These are phyloP conservation scores for Penicillium dipodomyicola DNA, from an alignment of 495 filamentous ascomycete genomes.

Conservation along the genomic window DNA sequence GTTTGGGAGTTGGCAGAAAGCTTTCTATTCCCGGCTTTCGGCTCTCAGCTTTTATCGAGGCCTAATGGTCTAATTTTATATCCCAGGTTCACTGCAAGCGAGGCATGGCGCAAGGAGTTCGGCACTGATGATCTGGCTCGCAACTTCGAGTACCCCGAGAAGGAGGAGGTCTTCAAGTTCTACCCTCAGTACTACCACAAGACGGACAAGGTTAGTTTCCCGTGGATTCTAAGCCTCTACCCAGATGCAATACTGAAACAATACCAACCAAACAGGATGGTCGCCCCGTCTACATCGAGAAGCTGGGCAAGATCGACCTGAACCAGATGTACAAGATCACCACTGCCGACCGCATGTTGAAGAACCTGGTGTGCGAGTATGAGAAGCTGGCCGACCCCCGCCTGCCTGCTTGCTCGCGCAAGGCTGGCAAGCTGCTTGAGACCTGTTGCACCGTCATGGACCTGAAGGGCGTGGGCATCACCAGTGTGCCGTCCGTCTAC, in stretches of 20 bases:
- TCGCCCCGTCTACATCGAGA: slow-evolving; percentile 94
- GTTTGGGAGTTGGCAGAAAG: slow-evolving; percentile 1
- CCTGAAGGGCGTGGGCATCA: slow-evolving; percentile 85
- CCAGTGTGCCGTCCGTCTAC: slow-evolving; percentile 77
- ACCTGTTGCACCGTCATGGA: slow-evolving; percentile 98
- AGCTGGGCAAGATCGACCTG: slow-evolving; percentile 90
- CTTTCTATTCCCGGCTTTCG: neutral
- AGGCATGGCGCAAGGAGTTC: slow-evolving; percentile 87
- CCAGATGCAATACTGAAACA: slow-evolving; percentile 11
- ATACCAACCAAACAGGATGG: slow-evolving; percentile 64
- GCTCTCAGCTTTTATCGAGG: neutral
- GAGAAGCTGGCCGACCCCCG: slow-evolving; percentile 92
- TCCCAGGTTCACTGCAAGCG: slow-evolving; percentile 83
- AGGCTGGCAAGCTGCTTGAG: slow-evolving; percentile 83
- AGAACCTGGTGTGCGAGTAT: slow-evolving; percentile 95
- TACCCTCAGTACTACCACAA: slow-evolving; percentile 99
- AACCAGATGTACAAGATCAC: slow-evolving; percentile 90
- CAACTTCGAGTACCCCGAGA: slow-evolving; percentile 86
- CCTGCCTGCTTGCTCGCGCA: slow-evolving; percentile 92
- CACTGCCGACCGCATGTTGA: slow-evolving; percentile 85
- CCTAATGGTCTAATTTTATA: slow-evolving; percentile 11
- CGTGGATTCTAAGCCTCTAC: neutral
- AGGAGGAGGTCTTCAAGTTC: slow-evolving; percentile 81
- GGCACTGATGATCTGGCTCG: slow-evolving; percentile 80
- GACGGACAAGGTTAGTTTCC: slow-evolving; percentile 77